A percentile compares a stretch with the other conserved stretches of the same genome.
phyloP scores from a whole-genome alignment of 1,284 basidiomycete species.

The Leccinum pallidistipes region DNA sequence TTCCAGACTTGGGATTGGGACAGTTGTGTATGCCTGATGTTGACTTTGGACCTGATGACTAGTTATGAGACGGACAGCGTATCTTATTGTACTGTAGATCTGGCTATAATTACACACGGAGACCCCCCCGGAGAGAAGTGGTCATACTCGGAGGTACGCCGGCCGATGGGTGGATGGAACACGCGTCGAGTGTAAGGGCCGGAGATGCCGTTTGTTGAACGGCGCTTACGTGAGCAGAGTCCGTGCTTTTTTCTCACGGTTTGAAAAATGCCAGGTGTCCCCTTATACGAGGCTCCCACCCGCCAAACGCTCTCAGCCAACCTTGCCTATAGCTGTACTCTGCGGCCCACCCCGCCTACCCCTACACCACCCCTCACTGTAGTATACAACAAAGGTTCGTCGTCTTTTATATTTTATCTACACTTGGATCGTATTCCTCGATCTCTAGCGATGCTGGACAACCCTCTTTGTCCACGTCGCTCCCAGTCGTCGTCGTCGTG shows the following conservation, averaged over 20 bases:
- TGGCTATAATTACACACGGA: not conserved
- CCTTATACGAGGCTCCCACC: constrained; percentile 41
- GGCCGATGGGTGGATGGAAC: constrained; percentile 17
- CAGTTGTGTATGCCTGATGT: constrained; percentile 58
- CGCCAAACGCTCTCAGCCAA: constrained; percentile 38
- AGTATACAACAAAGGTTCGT: constrained; percentile 35
- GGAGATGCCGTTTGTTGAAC: constrained; percentile 34
- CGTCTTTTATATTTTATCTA: constrained; percentile 22
- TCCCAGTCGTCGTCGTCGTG: constrained; percentile 11
- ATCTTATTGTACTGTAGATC: constrained; percentile 9
- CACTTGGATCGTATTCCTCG: constrained; percentile 25
- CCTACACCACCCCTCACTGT: constrained; percentile 23
- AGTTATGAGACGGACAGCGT: constrained; percentile 13
- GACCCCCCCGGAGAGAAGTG: constrained; percentile 22
- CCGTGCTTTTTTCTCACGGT: constrained; percentile 39
- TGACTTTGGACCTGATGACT: constrained; percentile 25
- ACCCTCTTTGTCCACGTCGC: constrained; percentile 16
- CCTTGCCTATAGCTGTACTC: constrained; percentile 40
- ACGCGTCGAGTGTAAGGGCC: constrained; percentile 17
- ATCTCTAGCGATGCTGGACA: constrained; percentile 21
- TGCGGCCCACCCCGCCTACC: constrained; percentile 36
- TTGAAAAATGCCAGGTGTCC: constrained; percentile 28
- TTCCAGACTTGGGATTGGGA: constrained; percentile 71
- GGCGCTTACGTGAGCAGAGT: constrained; percentile 37
- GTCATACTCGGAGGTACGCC: constrained; percentile 18